Conservation (phyloP, 768 basidiomycete genomes). For the Leucosporidium yakuticum region DNA sequence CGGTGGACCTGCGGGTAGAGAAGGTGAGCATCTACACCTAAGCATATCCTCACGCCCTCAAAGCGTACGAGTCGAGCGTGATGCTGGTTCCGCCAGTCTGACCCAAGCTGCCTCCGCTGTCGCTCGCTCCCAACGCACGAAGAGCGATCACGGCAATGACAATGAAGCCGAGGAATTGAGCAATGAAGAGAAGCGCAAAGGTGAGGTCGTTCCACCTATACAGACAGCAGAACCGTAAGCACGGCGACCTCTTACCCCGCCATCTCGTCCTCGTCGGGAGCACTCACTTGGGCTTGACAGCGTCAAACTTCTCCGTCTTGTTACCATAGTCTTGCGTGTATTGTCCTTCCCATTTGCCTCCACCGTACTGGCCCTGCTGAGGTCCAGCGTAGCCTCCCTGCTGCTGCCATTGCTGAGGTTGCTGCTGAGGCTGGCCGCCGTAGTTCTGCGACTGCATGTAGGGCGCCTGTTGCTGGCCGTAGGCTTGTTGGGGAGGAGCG, state of each 20-base stretch:
- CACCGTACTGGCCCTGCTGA: background rate
- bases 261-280: background rate
- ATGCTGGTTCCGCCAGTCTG: conserved; percentile 5
- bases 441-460: background rate
- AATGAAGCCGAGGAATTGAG: conserved; percentile 38
- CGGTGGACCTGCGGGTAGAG: conserved; percentile 10
- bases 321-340: conserved; percentile 9
- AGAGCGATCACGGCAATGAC: conserved; percentile 37
- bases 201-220: conserved; percentile 37
- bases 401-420: background rate
- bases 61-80: conserved; percentile 21
- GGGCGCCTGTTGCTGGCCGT: background rate
- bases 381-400: no score
- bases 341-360: conserved; percentile 2
- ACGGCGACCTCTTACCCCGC: background rate
- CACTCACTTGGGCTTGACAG: conserved; percentile 29
- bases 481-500: background rate
- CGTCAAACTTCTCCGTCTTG: conserved; percentile 26
- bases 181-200: conserved; percentile 37
- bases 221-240: background rate
- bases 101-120: conserved; percentile 10
- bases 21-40: conserved; percentile 3
- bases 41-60: conserved; percentile 2
- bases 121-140: conserved; percentile 15
- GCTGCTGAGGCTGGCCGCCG: conserved; percentile 7